Conservation (phyloP, 2,329 filamentous ascomycete species). For the Pseudocercospora crystallina region DNA sequence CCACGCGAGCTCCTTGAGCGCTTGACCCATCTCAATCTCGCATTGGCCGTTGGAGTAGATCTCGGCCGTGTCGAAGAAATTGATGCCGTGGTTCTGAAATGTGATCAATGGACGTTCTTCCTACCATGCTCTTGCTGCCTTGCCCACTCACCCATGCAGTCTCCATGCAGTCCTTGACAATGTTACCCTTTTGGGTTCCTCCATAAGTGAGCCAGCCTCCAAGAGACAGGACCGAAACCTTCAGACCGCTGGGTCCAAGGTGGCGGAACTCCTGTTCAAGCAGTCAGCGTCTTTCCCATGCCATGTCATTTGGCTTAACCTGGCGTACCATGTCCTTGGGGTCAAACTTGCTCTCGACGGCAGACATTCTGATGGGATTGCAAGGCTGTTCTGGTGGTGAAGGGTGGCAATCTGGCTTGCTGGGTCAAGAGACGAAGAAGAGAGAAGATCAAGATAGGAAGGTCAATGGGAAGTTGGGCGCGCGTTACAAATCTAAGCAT, state of each 20-base stretch:
- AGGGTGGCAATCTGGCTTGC: background rate
- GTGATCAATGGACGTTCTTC: background rate
- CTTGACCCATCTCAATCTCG: conserved; percentile 58
- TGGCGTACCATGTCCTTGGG: conserved; percentile 47
- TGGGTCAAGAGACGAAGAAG: background rate
- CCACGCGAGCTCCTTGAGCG: conserved; percentile 49
- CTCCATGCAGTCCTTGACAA: conserved; percentile 53
- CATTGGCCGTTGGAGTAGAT: conserved; percentile 60
- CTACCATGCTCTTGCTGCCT: background rate
- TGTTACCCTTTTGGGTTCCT: conserved; percentile 50
- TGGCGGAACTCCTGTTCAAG: conserved; percentile 38
- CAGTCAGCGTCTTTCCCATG: background rate
- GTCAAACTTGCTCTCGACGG: conserved; percentile 48
- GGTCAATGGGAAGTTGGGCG: background rate
- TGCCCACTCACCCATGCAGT: conserved; percentile 38
- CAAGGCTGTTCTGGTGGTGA: background rate
- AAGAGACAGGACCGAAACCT: conserved; percentile 53
- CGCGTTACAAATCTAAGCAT: background rate
- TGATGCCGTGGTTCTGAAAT: conserved; percentile 45
- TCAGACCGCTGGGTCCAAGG: conserved; percentile 49
- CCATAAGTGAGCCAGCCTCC: conserved; percentile 50
- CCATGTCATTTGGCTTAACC: background rate
- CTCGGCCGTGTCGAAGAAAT: conserved; percentile 52
- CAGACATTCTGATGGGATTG: conserved; percentile 29
- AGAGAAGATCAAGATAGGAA: background rate